Conservation (phyloP, 164 flowering plant species). For the Tetrastigma voinierianum region DNA sequence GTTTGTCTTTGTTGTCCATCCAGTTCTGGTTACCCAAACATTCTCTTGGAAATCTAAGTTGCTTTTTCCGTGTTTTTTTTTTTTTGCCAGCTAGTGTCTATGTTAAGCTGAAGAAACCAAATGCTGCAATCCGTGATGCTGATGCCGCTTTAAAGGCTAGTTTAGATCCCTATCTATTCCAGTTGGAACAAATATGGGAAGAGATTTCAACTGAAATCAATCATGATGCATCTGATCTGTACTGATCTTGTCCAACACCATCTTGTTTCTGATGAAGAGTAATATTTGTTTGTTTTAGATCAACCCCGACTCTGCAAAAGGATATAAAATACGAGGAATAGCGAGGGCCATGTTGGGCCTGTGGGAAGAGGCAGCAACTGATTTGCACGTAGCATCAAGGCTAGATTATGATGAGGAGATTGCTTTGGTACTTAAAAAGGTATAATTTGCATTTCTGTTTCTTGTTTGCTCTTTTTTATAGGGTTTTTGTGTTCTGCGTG, state of each 20-base stretch:
- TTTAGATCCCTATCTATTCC: not conserved
- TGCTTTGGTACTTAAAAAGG: slow-evolving; percentile 35
- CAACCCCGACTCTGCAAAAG: slow-evolving; percentile 53
- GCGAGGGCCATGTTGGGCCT: slow-evolving; percentile 39
- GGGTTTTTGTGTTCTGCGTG: too few species aligned
- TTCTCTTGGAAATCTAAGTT: not conserved
- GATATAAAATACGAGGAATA: slow-evolving; percentile 41
- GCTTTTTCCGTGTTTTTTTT: slow-evolving; percentile 1
- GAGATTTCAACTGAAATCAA: not conserved
- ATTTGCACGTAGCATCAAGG: slow-evolving; percentile 39
- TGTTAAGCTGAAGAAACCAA: slow-evolving; percentile 36
- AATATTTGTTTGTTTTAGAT: slow-evolving; percentile 22
- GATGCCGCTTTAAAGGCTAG: slow-evolving; percentile 37
- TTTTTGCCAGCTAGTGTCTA: slow-evolving; percentile 29
- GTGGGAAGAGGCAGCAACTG: slow-evolving; percentile 39
- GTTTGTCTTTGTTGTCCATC: not conserved
- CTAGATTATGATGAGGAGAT: slow-evolving; percentile 47
- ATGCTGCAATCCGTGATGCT: slow-evolving; percentile 47
- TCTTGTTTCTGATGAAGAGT: too few species aligned
- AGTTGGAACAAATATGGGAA: not conserved
- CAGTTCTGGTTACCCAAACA: not conserved
- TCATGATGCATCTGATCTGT: not conserved
- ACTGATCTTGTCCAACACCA: not conserved
- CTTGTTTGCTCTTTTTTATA: not conserved
- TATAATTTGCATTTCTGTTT: slow-evolving; percentile 7